Conservation (phyloP, 306 rosid genomes). For the Prunus fruticosa region DNA sequence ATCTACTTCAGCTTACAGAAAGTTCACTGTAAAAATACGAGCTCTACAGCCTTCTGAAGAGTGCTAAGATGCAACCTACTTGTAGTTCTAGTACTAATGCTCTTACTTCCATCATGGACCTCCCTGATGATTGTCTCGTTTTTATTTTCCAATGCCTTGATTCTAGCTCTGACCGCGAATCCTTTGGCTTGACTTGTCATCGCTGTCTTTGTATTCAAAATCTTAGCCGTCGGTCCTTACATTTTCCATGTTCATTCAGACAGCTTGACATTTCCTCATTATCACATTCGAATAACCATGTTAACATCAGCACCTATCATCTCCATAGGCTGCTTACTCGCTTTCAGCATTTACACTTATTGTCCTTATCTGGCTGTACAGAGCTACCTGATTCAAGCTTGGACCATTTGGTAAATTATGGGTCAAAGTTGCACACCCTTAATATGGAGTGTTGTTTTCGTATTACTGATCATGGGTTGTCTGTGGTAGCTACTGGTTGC, state of each 20-base stretch:
- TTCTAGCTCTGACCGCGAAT: slow-evolving; percentile 43
- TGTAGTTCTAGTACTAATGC: slow-evolving; percentile 24
- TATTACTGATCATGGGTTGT: slow-evolving; percentile 54
- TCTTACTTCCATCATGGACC: slow-evolving; percentile 45
- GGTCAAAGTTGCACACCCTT: slow-evolving; percentile 50
- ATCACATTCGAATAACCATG: slow-evolving; percentile 9
- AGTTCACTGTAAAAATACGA: slow-evolving; percentile 48
- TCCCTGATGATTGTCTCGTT: slow-evolving; percentile 60
- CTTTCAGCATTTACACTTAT: slow-evolving; percentile 52
- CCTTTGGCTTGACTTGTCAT: slow-evolving; percentile 64
- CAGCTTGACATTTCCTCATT: slow-evolving; percentile 33
- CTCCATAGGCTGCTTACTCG: slow-evolving; percentile 48
- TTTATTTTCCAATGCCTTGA: slow-evolving; percentile 48
- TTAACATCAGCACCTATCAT: slow-evolving; percentile 31
- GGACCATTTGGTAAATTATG: slow-evolving; percentile 37
- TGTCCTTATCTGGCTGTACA: slow-evolving; percentile 58
- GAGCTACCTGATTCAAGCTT: slow-evolving; percentile 47
- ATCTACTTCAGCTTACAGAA: slow-evolving; percentile 36
- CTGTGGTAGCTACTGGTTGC: slow-evolving; percentile 44
- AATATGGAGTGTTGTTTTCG: slow-evolving; percentile 47
- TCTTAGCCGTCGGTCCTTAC: slow-evolving; percentile 41
- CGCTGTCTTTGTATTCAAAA: slow-evolving; percentile 56
- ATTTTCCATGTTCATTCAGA: slow-evolving; percentile 46
- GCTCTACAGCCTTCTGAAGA: slow-evolving; percentile 57
- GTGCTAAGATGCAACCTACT: slow-evolving; percentile 43